phyloP scores from a whole-genome alignment of 2,329 filamentous ascomycete genomes.

The Fusarium coffeatum region DNA sequence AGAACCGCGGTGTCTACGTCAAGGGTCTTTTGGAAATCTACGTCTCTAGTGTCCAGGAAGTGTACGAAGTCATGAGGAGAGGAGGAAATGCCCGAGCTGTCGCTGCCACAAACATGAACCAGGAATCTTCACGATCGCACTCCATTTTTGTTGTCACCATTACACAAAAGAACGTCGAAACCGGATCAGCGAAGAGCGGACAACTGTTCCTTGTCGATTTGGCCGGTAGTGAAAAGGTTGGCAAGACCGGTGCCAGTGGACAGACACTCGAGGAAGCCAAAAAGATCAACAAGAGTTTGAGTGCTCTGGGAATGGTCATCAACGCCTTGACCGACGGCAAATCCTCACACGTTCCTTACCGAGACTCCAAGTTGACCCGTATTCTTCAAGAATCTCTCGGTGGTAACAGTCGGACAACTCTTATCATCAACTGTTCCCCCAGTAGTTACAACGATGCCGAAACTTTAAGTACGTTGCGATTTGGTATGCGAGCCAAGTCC shows the following conservation, averaged over 20 bases:
- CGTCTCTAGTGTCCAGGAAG: slow-evolving; percentile 93
- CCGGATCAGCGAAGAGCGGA: slow-evolving; percentile 93
- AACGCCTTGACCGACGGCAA: slow-evolving; percentile 96
- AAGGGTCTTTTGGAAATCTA: slow-evolving; percentile 96
- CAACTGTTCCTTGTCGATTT: slow-evolving; percentile 98
- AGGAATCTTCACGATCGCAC: slow-evolving; percentile 96
- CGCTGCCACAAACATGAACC: slow-evolving; percentile 98
- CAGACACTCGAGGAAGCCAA: slow-evolving; percentile 98
- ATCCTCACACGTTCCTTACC: slow-evolving; percentile 94
- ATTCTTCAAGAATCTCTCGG: slow-evolving; percentile 97
- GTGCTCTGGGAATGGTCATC: slow-evolving; percentile 98
- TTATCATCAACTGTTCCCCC: slow-evolving; percentile 99
- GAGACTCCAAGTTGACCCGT: slow-evolving; percentile 97
- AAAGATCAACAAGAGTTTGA: slow-evolving; percentile 99
- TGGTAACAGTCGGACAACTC: slow-evolving; percentile 96
- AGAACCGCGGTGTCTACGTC: slow-evolving; percentile 94
- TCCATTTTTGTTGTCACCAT: slow-evolving; percentile 98
- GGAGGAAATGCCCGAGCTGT: slow-evolving; percentile 92
- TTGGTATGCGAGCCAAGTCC: slow-evolving; percentile 95
- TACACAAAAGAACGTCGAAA: slow-evolving; percentile 97
- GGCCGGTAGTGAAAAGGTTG: slow-evolving; percentile 97
- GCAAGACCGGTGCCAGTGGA: slow-evolving; percentile 96
- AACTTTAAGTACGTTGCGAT: slow-evolving; percentile 90
- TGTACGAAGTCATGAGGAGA: slow-evolving; percentile 95
- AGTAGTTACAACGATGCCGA: slow-evolving; percentile 98